Percentiles rank a stretch among this genome's conserved stretches.
phyloP scores from a whole-genome alignment of 495 filamentous ascomycete species.

The Astrothelium macrocarpum region DNA sequence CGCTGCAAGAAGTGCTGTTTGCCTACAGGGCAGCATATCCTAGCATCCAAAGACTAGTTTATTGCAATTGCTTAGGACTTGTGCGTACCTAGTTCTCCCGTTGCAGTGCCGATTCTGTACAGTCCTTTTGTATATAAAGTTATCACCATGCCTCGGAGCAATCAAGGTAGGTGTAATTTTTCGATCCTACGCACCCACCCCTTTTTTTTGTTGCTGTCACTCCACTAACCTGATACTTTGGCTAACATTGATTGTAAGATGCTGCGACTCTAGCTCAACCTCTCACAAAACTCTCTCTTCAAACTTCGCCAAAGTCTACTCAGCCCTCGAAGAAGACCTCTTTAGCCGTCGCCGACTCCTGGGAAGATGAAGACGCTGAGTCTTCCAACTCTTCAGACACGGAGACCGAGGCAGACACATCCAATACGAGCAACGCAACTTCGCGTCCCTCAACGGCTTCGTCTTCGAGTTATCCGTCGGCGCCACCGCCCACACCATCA shows the following conservation, averaged over 20 bases:
- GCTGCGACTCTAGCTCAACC: conserved; percentile 6
- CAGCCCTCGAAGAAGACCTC: conserved; percentile 33
- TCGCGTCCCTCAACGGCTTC: not conserved
- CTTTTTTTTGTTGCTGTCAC: not conserved
- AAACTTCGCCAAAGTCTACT: conserved; percentile 28
- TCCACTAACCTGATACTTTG: not conserved
- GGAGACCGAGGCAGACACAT: conserved; percentile 37
- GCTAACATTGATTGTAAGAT: not conserved
- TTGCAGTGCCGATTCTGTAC: too few species aligned
- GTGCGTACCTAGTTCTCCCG: too few species aligned
- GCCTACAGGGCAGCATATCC: not conserved
- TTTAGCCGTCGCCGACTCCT: conserved; percentile 57
- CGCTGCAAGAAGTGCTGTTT: too few species aligned
- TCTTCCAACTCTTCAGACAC: conserved; percentile 26
- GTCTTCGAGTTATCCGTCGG: conserved; percentile 16
- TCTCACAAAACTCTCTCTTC: conserved; percentile 23
- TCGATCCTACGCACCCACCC: not conserved
- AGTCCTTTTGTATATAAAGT: too few species aligned
- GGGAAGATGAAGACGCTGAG: conserved; percentile 63
- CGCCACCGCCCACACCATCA: conserved; percentile 31
- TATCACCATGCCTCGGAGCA: not conserved
- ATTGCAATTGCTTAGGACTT: too few species aligned
- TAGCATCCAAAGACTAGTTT: not conserved
- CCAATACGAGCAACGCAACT: conserved; percentile 50
- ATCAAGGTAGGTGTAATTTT: not conserved